Base-by-base conservation (phyloP, 768 basidiomycete genomes). In the Kwoniella sp. region DNA sequence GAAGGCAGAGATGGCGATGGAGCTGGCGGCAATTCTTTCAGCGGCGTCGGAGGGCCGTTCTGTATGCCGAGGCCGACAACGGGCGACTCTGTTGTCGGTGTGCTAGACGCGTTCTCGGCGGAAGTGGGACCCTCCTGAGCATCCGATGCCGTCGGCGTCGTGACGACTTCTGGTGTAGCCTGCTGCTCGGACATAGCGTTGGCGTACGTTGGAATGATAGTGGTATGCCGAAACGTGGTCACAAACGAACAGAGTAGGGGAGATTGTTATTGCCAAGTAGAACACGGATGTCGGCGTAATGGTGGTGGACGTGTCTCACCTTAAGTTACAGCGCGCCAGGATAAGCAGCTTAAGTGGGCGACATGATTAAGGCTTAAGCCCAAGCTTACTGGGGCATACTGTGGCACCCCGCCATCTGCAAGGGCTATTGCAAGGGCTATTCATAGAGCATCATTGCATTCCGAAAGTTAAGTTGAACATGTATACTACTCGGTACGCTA, bases 21-120 rank as follows among this genome's bases (percentile, higher is more conserved):
- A 4, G 65, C 58, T 17, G 58, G 54, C 25, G 65, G 65, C 13
- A 60, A 38, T 37, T 66, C 65, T 47, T 66, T 66, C 12, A 57
- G 54, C 7, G 59, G 65, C 26, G 65, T 66, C 11, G 65, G 59
- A 22, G 65, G 65, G 45, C 65, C 65, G 51, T 65, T 55, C 28
- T 50, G 63, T 41, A 65, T 65, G 2, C 63, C 63, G 20, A 65
- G 52, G 11, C 63, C 63, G 9, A 65, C 51, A 2, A 38, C 25
- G 22, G 63, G 63, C 1, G 62, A 50, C 25, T 56, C 62, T 13
- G 50, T 2, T 4, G 22, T 26, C 1, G 55, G 31, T 9, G 22
- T 38, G 17, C 41, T 45, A 3, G 41, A 45, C 41, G 41, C 3
- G 15, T 17, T 45, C 7, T 45, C 41, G 12, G 53, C 26, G 12